Base-by-base conservation (phyloP, 257 asterid genomes). In the Petunia axillaris region DNA sequence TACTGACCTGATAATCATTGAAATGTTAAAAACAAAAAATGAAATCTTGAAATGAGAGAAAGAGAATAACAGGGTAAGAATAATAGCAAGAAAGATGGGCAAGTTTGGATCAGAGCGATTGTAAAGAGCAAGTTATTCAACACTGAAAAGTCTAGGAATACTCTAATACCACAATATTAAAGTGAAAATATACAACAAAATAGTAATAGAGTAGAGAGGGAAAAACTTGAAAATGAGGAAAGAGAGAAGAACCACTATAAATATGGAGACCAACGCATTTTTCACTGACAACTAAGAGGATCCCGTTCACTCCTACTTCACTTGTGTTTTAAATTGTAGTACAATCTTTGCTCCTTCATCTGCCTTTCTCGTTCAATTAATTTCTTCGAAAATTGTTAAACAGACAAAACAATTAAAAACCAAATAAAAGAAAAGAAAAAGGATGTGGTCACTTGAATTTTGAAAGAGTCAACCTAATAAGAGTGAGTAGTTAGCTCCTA, bases 1-100 rank as follows among this genome's bases (percentile, higher is more conserved):
- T 75, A 95, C 99, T 50, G 98, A 95, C 84, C 98, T 94, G 89
- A 76, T 65, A 16, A 53, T 50, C 15, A 65, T 8, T 40, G 39
- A 55, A 52, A 65, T 64, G 64, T 9, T 53, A 25, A 25, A 25
- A 25, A 25, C 54, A 16, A 67, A 36, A 65, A 41, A 5, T 58
- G 37, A 38, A 52, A 38, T 5, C 68, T 63, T 39, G 39, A 74
- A 83, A 16, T 44, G 1, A 13, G 36, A 36, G n/a, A 43, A 50
- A 40, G 50, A 65, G 37, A 8, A 52, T 52, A 57, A 15, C 52
- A 38, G 62, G 77, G 76, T 53, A 25, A 25, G 25, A 64, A 95
- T 86, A 79, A 95, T 89, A 52, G 90, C 94, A 48, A 93, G 95
- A 82, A 90, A 89, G 78, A 93, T 91, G 73, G 99, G 97, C 88